phyloP scores from a whole-genome alignment of 148 eudicot species.

The Suaeda aralocaspica region DNA sequence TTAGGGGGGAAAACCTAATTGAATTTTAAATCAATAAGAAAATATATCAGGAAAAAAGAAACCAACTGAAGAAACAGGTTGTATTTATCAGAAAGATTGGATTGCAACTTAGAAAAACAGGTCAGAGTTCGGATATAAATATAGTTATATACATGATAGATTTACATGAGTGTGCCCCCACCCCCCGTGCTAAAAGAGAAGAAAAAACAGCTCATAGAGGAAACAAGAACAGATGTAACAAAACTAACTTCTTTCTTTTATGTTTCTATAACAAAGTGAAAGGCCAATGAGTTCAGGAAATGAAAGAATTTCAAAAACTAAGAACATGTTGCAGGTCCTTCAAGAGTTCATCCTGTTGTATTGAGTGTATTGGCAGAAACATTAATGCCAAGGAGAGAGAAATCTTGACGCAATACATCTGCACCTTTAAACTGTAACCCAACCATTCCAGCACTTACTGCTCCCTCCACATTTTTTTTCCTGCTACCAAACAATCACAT shows the following conservation, averaged over 20 bases:
- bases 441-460: constrained; percentile 55
- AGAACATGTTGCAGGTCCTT: not conserved
- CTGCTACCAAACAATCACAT: constrained; percentile 28
- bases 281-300: constrained; percentile 1
- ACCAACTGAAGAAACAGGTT: no score
- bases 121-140: no score
- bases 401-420: constrained; percentile 47
- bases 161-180: no score
- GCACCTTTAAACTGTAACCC: constrained; percentile 75
- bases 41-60: no score
- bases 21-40: no score
- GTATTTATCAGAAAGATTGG: no score
- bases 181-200: no score
- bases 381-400: constrained; percentile 45
- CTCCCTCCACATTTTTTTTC: constrained; percentile 79
- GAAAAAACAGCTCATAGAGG: no score
- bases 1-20: no score
- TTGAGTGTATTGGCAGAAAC: constrained; percentile 24
- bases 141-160: no score
- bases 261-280: not conserved
- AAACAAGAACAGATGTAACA: no score
- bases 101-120: no score
- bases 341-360: constrained; percentile 15
- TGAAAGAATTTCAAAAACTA: constrained; percentile 7
- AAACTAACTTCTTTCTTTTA: not conserved